These are phyloP conservation scores for Blepharisma japonicum DNA, from an alignment of 73 alveolate genomes.

Conservation along the genomic window DNA sequence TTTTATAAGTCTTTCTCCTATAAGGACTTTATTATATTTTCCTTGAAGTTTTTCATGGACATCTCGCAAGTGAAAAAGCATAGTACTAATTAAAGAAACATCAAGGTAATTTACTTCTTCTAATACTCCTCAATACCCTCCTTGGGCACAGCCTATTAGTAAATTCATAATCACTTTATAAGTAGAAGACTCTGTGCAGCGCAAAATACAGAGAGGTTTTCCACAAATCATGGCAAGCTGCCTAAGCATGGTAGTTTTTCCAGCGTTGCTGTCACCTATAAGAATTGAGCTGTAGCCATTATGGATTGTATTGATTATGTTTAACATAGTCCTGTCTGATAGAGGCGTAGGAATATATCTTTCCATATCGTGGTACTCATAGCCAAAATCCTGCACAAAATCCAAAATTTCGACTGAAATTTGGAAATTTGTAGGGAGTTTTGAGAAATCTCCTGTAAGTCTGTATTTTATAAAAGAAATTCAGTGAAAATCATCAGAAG, in stretches of 20 bases:
- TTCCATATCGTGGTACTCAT: conserved; percentile 16
- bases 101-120: conserved; percentile 18
- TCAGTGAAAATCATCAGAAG: no score
- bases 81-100: background rate
- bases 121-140: conserved; percentile 17
- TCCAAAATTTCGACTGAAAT: background rate
- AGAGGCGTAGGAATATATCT: conserved; percentile 18
- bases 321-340: background rate
- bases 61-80: background rate
- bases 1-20: background rate
- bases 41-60: background rate
- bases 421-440: no score
- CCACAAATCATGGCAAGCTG: conserved; percentile 17
- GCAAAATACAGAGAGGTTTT: background rate
- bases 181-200: background rate
- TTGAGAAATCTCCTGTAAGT: no score
- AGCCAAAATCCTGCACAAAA: background rate
- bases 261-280: background rate
- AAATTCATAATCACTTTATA: background rate
- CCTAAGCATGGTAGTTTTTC: background rate
- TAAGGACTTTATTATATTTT: background rate
- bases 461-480: no score
- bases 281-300: background rate
- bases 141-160: conserved; percentile 17
- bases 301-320: background rate